Evolutionary conservation across 768 basidiomycete genomes (phyloP), one percentile per base, ranked within the genome.

Genomic region (Suillus brevipes): DNA sequence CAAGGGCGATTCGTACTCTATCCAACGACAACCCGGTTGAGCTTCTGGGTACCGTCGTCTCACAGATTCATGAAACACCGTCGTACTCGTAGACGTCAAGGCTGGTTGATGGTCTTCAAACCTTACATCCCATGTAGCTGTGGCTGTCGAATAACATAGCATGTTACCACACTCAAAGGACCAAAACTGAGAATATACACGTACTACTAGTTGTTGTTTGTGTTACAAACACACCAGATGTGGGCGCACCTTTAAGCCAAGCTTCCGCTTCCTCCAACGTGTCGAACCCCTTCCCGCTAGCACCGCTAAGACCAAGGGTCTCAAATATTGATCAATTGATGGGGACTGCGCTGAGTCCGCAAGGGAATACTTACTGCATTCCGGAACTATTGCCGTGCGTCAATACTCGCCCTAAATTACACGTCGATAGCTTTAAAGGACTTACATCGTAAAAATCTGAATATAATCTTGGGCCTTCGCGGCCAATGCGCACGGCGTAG

Each of bases 401-500:
- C 40, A 59, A 59, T 42, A 42, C 10, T 8, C 12, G 6, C 31
- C 18, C 18, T 61, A 10, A 60, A 5, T 20, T 43, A 28, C 10
- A 53, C 6, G 31, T 7, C 57, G 10, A 36, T 60, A 38, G 13
- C 16, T 38, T 59, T 6, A 31, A 38, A 7, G 14, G 23, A 28
- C 78, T 61, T 64, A 78, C 78, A 63, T 75, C 70, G 10, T 55
- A 10, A 60, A 70, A 72, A 38, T 53, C 72, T 37, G 75, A 69
- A 47, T 79, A 79, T 49, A 78, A 67, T 14, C 70, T 71, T 3
- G 78, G 66, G 56, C 78, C 78, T 28, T 72, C 68, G 12, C 78
- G 72, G 36, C 78, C 78, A 60, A 74, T 71, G 45, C 72, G 76
- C 34, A 78, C 78, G 6, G 78, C 78, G 64, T 78, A 78, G 63